Conservation (phyloP, 2,329 filamentous ascomycete genomes). For the Pseudogymnoascus sp. region DNA sequence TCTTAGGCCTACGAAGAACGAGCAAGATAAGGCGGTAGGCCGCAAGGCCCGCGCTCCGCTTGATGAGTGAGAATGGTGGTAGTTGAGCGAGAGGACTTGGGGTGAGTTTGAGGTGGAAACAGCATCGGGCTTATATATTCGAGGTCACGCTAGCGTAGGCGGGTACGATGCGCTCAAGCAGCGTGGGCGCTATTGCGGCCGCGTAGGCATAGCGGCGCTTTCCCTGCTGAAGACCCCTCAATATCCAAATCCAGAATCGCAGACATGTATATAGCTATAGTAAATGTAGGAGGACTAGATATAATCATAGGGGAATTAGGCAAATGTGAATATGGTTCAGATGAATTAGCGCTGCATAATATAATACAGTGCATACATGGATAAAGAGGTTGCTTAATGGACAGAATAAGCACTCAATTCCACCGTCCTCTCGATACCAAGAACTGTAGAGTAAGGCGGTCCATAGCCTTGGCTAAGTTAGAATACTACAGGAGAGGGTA, state of each 20-base stretch:
- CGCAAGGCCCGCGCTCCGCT: neutral
- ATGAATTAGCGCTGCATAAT: too few relatives aligned
- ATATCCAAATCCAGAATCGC: neutral
- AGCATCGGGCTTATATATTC: neutral
- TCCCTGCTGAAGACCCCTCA: neutral
- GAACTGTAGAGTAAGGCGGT: too few relatives aligned
- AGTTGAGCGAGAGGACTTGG: neutral
- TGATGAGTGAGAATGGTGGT: neutral
- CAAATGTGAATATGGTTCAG: too few relatives aligned
- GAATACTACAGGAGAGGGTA: too few relatives aligned
- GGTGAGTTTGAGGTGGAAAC: neutral
- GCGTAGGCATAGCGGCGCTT: neutral
- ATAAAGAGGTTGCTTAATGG: constrained; percentile 16
- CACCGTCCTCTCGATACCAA: too few relatives aligned
- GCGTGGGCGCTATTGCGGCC: neutral
- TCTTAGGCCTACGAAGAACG: neutral
- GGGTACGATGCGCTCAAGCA: neutral
- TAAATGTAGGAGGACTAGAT: constrained; percentile 15
- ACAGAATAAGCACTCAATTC: constrained; percentile 16
- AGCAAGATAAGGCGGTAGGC: neutral
- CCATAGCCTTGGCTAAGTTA: too few relatives aligned
- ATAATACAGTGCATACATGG: too few relatives aligned
- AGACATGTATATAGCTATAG: neutral
- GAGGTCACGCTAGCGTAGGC: neutral
- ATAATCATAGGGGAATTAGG: too few relatives aligned